phyloP scores from a whole-genome alignment of 2,329 filamentous ascomycete genomes.

The Sporothrix variecibatus region DNA sequence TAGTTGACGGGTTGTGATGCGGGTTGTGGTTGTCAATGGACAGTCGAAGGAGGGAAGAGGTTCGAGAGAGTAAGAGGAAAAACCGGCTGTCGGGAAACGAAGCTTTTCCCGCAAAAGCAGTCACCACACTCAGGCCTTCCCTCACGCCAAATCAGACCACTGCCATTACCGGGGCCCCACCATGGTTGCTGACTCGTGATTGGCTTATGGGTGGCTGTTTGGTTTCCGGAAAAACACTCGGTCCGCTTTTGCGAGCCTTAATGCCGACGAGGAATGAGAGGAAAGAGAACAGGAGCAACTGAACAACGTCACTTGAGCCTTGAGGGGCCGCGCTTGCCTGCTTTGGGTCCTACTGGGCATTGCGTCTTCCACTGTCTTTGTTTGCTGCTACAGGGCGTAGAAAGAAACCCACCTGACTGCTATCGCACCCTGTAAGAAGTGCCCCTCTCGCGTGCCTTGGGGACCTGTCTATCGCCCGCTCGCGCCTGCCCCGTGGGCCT shows the following conservation, averaged over 20 bases:
- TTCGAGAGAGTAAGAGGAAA: conserved; percentile 7
- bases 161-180: conserved; percentile 11
- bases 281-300: no score
- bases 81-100: conserved; percentile 28
- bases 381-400: background rate
- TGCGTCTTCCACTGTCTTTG: background rate
- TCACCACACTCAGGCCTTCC: conserved; percentile 12
- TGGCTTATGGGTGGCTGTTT: background rate
- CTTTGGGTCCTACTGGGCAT: background rate
- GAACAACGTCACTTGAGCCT: conserved; percentile 19
- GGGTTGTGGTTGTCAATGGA: conserved; percentile 10
- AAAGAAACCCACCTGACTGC: background rate
- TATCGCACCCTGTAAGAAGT: background rate
- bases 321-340: conserved; percentile 16
- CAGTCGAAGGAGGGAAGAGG: background rate
- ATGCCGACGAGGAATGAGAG: background rate
- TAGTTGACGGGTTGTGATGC: background rate
- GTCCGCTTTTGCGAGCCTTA: background rate
- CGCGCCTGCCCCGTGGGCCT: conserved; percentile 10
- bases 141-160: conserved; percentile 29
- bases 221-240: background rate
- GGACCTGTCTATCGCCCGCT: background rate
- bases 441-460: conserved; percentile 21
- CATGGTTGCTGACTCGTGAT: background rate
- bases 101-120: conserved; percentile 30